Percentiles rank a stretch among this genome's conserved stretches.
phyloP scores from a whole-genome alignment of 2,329 filamentous ascomycete species.

The Sclerotinia sclerotiorum region DNA sequence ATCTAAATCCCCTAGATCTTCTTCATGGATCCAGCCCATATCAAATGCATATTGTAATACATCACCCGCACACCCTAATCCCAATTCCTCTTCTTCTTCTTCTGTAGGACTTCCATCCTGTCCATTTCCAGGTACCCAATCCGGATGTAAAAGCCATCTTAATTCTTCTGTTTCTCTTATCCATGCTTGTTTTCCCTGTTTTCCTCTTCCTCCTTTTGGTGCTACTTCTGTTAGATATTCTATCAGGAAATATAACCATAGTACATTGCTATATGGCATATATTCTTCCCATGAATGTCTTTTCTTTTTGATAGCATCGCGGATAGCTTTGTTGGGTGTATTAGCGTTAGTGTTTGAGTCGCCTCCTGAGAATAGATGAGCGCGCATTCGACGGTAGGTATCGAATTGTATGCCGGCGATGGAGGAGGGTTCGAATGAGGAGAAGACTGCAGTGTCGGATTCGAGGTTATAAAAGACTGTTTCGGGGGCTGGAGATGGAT shows the following conservation, averaged over 20 bases:
- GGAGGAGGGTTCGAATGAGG: constrained; percentile 48
- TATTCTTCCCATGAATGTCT: constrained; percentile 51
- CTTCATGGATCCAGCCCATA: constrained; percentile 32
- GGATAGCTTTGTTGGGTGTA: neutral
- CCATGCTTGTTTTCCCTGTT: constrained; percentile 1
- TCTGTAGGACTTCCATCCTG: neutral
- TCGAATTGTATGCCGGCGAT: constrained; percentile 50
- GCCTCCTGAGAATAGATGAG: constrained; percentile 30
- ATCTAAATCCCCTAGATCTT: constrained; percentile 24
- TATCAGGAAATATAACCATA: constrained; percentile 56
- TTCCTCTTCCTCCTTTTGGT: neutral
- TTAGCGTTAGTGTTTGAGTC: constrained; percentile 25
- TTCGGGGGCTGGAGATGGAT: constrained; percentile 36
- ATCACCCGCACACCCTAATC: constrained; percentile 26
- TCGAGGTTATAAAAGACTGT: constrained; percentile 59
- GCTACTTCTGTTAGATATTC: constrained; percentile 20
- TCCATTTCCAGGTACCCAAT: neutral
- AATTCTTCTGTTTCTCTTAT: neutral
- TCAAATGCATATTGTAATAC: constrained; percentile 30
- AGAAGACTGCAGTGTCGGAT: constrained; percentile 58
- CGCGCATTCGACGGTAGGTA: constrained; percentile 55
- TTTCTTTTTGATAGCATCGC: constrained; percentile 14
- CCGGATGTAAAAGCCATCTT: constrained; percentile 11
- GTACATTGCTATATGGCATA: constrained; percentile 62
- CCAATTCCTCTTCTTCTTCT: neutral